phyloP scores from a whole-genome alignment of 345 rosid genomes.

The Noccaea caerulescens region DNA sequence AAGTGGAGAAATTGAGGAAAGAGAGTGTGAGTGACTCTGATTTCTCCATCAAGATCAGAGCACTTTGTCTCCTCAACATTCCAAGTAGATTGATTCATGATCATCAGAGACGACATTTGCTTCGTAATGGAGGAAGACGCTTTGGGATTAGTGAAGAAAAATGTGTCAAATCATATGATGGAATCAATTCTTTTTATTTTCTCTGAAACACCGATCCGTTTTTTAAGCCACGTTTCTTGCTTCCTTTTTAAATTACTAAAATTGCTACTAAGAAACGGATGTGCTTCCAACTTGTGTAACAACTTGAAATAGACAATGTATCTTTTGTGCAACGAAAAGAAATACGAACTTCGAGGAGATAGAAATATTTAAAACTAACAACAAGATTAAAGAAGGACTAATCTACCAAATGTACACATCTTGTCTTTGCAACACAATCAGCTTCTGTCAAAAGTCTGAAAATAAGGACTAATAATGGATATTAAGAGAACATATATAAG shows the following conservation, averaged over 20 bases:
- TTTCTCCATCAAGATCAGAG: constrained; percentile 68
- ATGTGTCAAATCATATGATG: constrained; percentile 56
- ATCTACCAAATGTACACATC: too few species aligned
- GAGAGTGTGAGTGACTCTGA: constrained; percentile 65
- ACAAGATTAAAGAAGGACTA: too few species aligned
- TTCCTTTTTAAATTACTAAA: background rate
- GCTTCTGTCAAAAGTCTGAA: background rate
- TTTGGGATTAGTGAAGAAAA: constrained; percentile 32
- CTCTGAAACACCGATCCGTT: constrained; percentile 35
- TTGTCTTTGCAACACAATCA: too few species aligned
- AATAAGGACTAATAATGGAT: background rate
- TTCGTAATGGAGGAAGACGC: constrained; percentile 45
- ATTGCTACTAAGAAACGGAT: constrained; percentile 21
- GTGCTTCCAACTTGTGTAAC: constrained; percentile 38
- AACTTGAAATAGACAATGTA: background rate
- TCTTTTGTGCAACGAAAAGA: background rate
- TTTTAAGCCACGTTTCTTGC: constrained; percentile 41
- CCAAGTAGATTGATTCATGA: constrained; percentile 24
- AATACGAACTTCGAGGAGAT: background rate
- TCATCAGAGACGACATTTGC: constrained; percentile 42
- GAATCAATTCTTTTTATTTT: constrained; percentile 30
- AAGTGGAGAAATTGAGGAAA: constrained; percentile 69
- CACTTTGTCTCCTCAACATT: constrained; percentile 51
- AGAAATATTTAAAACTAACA: background rate
- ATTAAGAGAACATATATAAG: background rate